phyloP scores from a whole-genome alignment of 2,329 filamentous ascomycete species.

The Furcasterigmium sp. region DNA sequence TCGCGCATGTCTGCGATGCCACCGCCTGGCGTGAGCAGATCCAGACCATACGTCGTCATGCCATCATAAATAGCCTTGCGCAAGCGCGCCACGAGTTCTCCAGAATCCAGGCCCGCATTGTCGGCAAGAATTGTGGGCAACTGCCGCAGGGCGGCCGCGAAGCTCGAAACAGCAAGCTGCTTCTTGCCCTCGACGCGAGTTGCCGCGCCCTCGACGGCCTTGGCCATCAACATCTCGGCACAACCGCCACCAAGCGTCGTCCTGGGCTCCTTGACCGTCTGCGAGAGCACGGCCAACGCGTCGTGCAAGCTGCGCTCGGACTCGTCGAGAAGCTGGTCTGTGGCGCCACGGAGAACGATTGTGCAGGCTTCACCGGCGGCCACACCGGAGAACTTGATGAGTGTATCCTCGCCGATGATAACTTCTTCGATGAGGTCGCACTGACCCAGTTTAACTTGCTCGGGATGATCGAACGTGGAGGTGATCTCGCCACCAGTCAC shows the following conservation, averaged over 20 bases:
- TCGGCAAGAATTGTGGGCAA: slow-evolving; percentile 95
- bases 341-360: slow-evolving; percentile 91
- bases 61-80: slow-evolving; percentile 94
- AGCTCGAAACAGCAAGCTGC: slow-evolving; percentile 86
- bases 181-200: slow-evolving; percentile 96
- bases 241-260: slow-evolving; percentile 94
- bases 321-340: slow-evolving; percentile 94
- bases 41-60: slow-evolving; percentile 85
- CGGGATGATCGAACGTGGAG: slow-evolving; percentile 96
- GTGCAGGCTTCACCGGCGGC: slow-evolving; percentile 93
- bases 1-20: slow-evolving; percentile 96
- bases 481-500: slow-evolving; percentile 97
- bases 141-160: slow-evolving; percentile 84
- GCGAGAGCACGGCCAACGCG: slow-evolving; percentile 89
- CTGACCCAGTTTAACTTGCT: slow-evolving; percentile 91
- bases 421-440: slow-evolving; percentile 97
- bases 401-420: slow-evolving; percentile 94
- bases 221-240: slow-evolving; percentile 98
- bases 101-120: slow-evolving; percentile 94
- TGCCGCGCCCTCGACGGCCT: slow-evolving; percentile 89
- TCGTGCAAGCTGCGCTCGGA: slow-evolving; percentile 95
- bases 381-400: slow-evolving; percentile 96
- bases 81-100: slow-evolving; percentile 85
- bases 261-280: slow-evolving; percentile 90
- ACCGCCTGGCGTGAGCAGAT: slow-evolving; percentile 82